A percentile compares a stretch with the other conserved stretches of the same genome.
These are phyloP conservation scores for Athelia sp. DNA, from an alignment of 1,284 basidiomycete genomes.

Conservation along the genomic window DNA sequence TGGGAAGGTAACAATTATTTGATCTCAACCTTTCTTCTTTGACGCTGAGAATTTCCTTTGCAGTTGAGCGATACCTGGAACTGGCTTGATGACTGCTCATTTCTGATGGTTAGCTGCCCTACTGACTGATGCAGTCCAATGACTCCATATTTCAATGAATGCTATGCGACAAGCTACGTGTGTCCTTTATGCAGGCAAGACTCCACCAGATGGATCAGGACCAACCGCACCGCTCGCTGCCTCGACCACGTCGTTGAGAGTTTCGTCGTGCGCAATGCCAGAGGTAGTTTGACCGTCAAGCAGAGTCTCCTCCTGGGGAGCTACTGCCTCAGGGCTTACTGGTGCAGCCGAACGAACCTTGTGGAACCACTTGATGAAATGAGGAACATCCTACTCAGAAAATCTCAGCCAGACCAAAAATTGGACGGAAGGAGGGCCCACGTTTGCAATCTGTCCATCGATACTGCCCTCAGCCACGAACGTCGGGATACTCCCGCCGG, in stretches of 20 bases:
- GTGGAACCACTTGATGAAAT: constrained; percentile 49
- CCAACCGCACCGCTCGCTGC: background rate
- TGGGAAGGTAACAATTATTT: constrained; percentile 79
- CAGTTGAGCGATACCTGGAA: constrained; percentile 85
- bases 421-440: constrained; percentile 22
- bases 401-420: constrained; percentile 5
- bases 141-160: too few species aligned
- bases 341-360: constrained; percentile 13
- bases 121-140: background rate
- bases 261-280: background rate
- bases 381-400: constrained; percentile 57
- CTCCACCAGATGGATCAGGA: background rate
- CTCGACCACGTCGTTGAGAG: background rate
- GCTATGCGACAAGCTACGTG: too few species aligned
- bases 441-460: constrained; percentile 57
- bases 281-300: background rate
- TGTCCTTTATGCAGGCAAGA: too few species aligned
- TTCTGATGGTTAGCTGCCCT: background rate
- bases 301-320: too few species aligned
- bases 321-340: background rate
- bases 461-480: constrained; percentile 57
- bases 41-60: constrained; percentile 4
- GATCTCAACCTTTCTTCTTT: constrained; percentile 1
- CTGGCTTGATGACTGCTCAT: constrained; percentile 43
- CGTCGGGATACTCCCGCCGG: constrained; percentile 61